Evolutionary conservation across 2,329 filamentous ascomycete genomes (phyloP).

Genomic region (Diaporthe australafricana): DNA sequence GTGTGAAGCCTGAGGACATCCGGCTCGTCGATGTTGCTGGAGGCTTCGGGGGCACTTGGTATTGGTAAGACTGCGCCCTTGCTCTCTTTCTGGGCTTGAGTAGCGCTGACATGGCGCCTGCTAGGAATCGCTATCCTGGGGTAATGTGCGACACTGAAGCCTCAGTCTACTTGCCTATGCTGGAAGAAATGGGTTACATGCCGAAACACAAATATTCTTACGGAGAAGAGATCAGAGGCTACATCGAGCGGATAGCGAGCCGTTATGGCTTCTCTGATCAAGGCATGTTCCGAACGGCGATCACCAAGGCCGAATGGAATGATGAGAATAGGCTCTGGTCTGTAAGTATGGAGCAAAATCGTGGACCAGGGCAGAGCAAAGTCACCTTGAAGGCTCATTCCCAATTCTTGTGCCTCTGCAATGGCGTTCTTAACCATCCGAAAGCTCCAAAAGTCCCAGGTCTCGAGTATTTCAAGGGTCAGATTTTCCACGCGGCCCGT

Average conservation of each 20-base stretch:
- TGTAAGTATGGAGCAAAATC: constrained; percentile 36
- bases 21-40: constrained; percentile 55
- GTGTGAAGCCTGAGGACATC: constrained; percentile 51
- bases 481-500: constrained; percentile 58
- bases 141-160: constrained; percentile 69
- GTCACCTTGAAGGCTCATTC: constrained; percentile 49
- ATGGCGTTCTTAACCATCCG: constrained; percentile 53
- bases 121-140: constrained; percentile 58
- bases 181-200: constrained; percentile 71
- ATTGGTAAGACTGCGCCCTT: constrained; percentile 47
- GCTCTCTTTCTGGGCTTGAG: background rate
- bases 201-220: constrained; percentile 58
- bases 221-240: constrained; percentile 54
- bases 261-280: constrained; percentile 57
- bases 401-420: constrained; percentile 53
- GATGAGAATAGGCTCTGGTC: constrained; percentile 45
- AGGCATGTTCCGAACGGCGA: constrained; percentile 59
- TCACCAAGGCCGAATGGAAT: constrained; percentile 54
- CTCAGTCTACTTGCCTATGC: constrained; percentile 69
- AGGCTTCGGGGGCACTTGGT: constrained; percentile 63
- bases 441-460: constrained; percentile 57
- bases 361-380: constrained; percentile 38
- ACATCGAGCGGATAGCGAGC: constrained; percentile 57
- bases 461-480: constrained; percentile 54
- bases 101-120: background rate